Base-by-base conservation (phyloP, 2,329 filamentous ascomycete genomes). In the Tolypocladium guangdongense region DNA sequence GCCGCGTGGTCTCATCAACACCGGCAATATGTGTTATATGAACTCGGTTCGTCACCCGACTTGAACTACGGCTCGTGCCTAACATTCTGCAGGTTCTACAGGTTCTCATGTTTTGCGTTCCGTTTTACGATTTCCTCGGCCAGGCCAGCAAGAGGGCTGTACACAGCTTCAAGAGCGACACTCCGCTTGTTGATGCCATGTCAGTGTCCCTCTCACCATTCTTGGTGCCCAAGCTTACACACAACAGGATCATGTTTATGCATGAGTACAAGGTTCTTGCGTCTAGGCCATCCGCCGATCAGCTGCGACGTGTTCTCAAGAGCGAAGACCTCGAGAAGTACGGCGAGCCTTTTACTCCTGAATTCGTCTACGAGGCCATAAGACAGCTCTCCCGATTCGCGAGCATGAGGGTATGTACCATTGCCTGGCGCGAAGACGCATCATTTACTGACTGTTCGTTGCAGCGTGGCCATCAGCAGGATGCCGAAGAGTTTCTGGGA, bases 11-110 rank as follows among this genome's bases (percentile, higher is more conserved):
- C 80, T 99, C 64, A 88, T 96, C 60, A 99, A 99, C 71, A 95
- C 92, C 41, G 93, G 93, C 50, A 97, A 99, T 67, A 95, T 97
- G 88, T 99, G 93, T 72, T 99, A 99, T 73, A 97, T 99, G 93
- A 99, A 97, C 75, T 96, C 93, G 58, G 92, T 96, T 78, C 73
- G 88, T 74, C n/a, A 36, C 18, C 7, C 11, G 6, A 12, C 52
- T 32, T 7, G 6, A 47, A 10, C 32, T 7, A 14, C 4, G 20
- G 18, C 8, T 14, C 27, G 16, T 33, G 11, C 7, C 43, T 47
- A 47, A 47, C 22, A 20, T 43, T 8, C 12, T 49, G 6, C 59
- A 96, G 90, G 86, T 97, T 68, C 80, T 99, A 59, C 93, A 99
- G 86, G 88, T 95, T 66, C 81, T 99, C 63, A 81, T 96, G 60